Conservation (phyloP, 495 filamentous ascomycete species). For the Aspergillus olivimuriae region DNA sequence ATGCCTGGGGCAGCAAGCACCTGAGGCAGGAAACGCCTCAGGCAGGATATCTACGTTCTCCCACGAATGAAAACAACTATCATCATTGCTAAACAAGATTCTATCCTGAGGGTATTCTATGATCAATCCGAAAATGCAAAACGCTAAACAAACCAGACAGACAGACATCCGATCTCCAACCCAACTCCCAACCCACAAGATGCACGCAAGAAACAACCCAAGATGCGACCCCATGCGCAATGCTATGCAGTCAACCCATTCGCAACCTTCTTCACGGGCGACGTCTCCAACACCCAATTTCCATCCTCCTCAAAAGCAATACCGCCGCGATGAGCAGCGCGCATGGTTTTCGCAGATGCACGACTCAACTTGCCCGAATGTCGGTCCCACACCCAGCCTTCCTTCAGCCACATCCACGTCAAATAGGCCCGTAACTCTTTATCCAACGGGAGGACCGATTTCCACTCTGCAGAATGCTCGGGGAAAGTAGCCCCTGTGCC, state of each 20-base stretch:
- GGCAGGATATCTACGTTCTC: no score
- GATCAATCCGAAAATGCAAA: no score
- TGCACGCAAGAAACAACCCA: no score
- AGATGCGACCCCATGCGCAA: conserved; percentile 1
- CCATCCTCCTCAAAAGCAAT: conserved; percentile 57
- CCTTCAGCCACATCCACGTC: conserved; percentile 84
- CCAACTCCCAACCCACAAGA: conserved; percentile 5
- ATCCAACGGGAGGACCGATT: conserved; percentile 73
- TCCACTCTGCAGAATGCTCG: conserved; percentile 66
- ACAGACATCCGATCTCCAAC: background rate
- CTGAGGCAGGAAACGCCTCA: no score
- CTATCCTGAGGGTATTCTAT: no score
- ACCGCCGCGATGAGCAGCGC: conserved; percentile 52
- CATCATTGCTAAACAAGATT: no score
- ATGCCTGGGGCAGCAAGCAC: no score
- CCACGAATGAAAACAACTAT: no score
- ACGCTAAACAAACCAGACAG: no score
- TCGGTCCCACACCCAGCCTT: conserved; percentile 79
- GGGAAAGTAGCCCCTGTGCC: conserved; percentile 29
- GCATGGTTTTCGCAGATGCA: conserved; percentile 49
- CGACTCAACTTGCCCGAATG: conserved; percentile 56
- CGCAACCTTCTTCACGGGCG: conserved; percentile 26
- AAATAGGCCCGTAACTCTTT: conserved; percentile 86
- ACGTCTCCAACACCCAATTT: conserved; percentile 38
- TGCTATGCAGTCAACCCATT: conserved; percentile 23